phyloP scores from a whole-genome alignment of 2,329 filamentous ascomycete species.

The Phyllosticta citribraziliensis region DNA sequence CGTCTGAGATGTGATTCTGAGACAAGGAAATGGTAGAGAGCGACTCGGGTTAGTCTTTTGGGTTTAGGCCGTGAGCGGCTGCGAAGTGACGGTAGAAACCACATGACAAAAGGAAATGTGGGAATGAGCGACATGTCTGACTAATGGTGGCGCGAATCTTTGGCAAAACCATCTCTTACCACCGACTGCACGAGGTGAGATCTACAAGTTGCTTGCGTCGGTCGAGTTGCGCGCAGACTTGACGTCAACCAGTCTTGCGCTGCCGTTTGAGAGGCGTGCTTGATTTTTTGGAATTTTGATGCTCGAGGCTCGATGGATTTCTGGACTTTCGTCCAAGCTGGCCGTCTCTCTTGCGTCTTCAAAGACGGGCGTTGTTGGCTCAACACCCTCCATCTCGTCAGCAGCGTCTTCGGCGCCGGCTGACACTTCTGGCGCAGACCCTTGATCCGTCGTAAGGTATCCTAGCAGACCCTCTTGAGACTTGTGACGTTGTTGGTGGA shows the following conservation, averaged over 20 bases:
- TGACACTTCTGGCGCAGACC: neutral
- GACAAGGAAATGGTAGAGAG: slow-evolving; percentile 6
- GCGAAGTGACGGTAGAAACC: neutral
- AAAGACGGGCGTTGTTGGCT: slow-evolving; percentile 24
- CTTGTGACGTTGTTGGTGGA: slow-evolving; percentile 51
- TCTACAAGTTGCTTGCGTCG: slow-evolving; percentile 6
- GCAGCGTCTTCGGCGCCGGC: slow-evolving; percentile 14
- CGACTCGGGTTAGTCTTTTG: slow-evolving; percentile 6
- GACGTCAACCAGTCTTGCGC: slow-evolving; percentile 63
- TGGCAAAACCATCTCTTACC: neutral
- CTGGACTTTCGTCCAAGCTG: slow-evolving; percentile 16
- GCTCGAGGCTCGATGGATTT: slow-evolving; percentile 58
- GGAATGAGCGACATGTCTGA: slow-evolving; percentile 8
- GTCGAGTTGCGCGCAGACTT: slow-evolving; percentile 10
- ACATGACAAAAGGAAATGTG: slow-evolving; percentile 2
- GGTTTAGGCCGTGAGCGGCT: neutral
- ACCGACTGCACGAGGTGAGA: neutral
- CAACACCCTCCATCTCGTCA: slow-evolving; percentile 22
- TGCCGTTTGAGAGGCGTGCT: slow-evolving; percentile 63
- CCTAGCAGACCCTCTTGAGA: slow-evolving; percentile 52
- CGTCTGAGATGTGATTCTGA: neutral
- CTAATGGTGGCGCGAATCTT: neutral
- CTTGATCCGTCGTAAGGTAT: slow-evolving; percentile 23
- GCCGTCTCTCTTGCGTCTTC: slow-evolving; percentile 18
- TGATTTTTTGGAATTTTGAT: slow-evolving; percentile 58